Evolutionary conservation across 495 filamentous ascomycete genomes (phyloP).

Genomic region (Aspergillus incahuasiensis): DNA sequence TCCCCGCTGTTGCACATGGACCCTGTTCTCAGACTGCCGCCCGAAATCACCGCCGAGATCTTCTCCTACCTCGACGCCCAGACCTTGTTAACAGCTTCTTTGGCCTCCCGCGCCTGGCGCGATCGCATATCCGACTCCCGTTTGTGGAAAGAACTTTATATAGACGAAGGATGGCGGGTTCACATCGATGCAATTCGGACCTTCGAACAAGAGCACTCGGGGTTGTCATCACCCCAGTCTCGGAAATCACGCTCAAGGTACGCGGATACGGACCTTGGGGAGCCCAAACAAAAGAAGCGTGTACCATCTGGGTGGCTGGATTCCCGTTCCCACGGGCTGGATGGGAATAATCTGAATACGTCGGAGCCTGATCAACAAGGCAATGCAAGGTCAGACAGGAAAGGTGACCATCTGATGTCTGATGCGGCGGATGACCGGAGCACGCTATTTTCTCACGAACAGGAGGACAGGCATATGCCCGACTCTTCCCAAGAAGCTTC

Average conservation of each 20-base stretch:
- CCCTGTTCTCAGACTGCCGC: constrained; percentile 76
- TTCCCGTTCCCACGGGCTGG: constrained; percentile 19
- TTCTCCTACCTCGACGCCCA: constrained; percentile 77
- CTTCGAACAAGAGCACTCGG: constrained; percentile 60
- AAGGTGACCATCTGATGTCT: constrained; percentile 44
- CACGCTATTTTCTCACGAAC: constrained; percentile 5
- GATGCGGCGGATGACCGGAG: constrained; percentile 33
- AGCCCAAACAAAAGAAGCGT: constrained; percentile 50
- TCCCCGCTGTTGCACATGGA: constrained; percentile 85
- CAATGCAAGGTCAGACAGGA: constrained; percentile 40
- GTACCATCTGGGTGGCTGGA: constrained; percentile 40
- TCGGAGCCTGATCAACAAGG: constrained; percentile 10
- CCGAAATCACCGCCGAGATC: constrained; percentile 83
- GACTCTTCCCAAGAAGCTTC: constrained; percentile 7
- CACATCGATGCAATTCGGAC: constrained; percentile 58
- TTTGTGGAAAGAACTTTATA: constrained; percentile 80
- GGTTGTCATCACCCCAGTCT: constrained; percentile 36
- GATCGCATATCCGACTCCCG: constrained; percentile 73
- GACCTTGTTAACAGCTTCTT: constrained; percentile 71
- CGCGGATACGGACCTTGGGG: constrained; percentile 42
- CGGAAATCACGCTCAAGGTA: constrained; percentile 42
- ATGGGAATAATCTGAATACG: constrained; percentile 3
- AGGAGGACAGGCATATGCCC: neutral
- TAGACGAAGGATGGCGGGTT: constrained; percentile 77
- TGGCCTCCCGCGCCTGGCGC: constrained; percentile 77